Evolutionary conservation across 2,329 filamentous ascomycete genomes (phyloP).

Genomic region (Apiospora malaysiana): DNA sequence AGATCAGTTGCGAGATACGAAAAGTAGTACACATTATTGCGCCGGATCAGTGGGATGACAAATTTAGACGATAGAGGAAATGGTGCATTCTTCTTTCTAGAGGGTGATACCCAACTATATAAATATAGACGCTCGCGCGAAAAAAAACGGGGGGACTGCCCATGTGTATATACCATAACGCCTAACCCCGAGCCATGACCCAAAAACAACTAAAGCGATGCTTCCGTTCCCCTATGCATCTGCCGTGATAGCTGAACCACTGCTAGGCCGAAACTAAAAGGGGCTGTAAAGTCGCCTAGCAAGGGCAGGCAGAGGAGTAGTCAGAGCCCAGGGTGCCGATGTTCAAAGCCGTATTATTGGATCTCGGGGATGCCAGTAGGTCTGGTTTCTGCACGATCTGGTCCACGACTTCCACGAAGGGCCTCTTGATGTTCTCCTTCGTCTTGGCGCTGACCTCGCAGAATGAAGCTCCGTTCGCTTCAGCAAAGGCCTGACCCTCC

Average conservation of each 20-base stretch:
- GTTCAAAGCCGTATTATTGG: constrained; percentile 36
- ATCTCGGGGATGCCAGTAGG: constrained; percentile 42
- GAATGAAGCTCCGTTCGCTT: constrained; percentile 52
- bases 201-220: constrained; percentile 3
- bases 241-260: background rate
- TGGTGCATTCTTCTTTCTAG: constrained; percentile 1
- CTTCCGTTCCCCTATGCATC: constrained; percentile 35
- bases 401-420: constrained; percentile 59
- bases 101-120: constrained; percentile 24
- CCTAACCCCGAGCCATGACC: constrained; percentile 9
- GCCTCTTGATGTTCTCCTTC: constrained; percentile 54
- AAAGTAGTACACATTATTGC: background rate
- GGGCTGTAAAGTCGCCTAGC: constrained; percentile 24
- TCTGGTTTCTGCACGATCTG: constrained; percentile 52
- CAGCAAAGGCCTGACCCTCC: constrained; percentile 54
- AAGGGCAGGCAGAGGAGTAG: constrained; percentile 37
- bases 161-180: constrained; percentile 13
- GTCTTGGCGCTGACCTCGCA: constrained; percentile 62
- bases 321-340: constrained; percentile 34
- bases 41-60: constrained; percentile 31
- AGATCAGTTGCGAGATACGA: background rate
- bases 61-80: constrained; percentile 34
- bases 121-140: constrained; percentile 25
- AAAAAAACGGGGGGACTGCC: constrained; percentile 16
- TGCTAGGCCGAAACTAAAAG: background rate